Base-by-base conservation (phyloP, 768 basidiomycete species). In the Dendrothele bispora region DNA sequence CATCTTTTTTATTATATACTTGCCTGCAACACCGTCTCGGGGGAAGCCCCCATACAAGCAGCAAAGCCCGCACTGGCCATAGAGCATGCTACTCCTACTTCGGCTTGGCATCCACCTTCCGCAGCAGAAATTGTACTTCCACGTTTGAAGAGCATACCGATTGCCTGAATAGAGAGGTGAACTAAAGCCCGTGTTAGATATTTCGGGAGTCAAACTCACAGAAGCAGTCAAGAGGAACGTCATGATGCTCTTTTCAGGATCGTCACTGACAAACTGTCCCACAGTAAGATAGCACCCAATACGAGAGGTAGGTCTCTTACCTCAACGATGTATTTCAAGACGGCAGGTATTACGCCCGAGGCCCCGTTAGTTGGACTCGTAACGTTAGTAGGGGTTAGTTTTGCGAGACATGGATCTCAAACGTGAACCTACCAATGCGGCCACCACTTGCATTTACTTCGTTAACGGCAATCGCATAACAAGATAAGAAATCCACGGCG, bases 61-160 rank as follows among this genome's bases (percentile, higher is more conserved):
- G 91, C 88, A 60, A 95, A 95, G 1, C 90, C 95, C 38, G 86
- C 93, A 45, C 86, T 86, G 0, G 94, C 95, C 95, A 98, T 98
- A 3, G 92, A 91, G 60, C 91, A 92, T 2, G 95, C 95, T 34
- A 98, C 95, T 63, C 95, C 95, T 4, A 98, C 95, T 71, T 95
- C 93, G 17, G 93, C 93, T 70, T 93, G 91, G 64, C 93, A 95
- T 10, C 85, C 93, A 17, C 95, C 95, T 67, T 98, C 95, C 0
- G 95, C 94, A 12, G 95, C 95, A 39, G 88, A 91, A 42, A 98
- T 97, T 2, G 95, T 95, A 52, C 91, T 92, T n/a, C 94, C 93
- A 50, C 95, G 82, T 64, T 98, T 98, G 74, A 93, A 95, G 26
- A 97, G 71, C 94, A 97, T 97, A 14, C 95, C 93, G 44, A 95